These are phyloP conservation scores for Camellia sinensis DNA, from an alignment of 148 eudicot species.

Conservation along the genomic window DNA sequence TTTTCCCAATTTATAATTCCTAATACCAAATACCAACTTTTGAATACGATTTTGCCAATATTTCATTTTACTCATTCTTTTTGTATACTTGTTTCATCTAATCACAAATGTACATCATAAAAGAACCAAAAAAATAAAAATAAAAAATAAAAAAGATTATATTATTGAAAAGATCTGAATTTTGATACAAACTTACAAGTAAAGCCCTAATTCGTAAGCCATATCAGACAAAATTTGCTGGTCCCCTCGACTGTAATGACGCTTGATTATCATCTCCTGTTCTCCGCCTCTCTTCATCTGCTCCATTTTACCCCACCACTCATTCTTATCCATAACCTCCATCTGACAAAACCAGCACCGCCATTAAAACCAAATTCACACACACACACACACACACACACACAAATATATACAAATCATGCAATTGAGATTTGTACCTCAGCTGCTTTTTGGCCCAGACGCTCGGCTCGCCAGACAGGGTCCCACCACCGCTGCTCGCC, in stretches of 20 bases:
- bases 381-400: not conserved
- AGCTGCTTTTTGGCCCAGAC: conserved; percentile 55
- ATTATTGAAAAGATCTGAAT: not conserved
- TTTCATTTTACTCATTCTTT: not conserved
- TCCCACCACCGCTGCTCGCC: conserved; percentile 99
- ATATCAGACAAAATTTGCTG: conserved; percentile 62
- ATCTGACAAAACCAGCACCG: conserved; percentile 33
- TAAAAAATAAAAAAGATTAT: not conserved
- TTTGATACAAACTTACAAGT: conserved; percentile 60
- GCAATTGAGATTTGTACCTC: conserved; percentile 43
- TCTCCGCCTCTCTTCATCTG: conserved; percentile 63
- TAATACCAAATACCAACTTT: not conserved
- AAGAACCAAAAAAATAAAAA: not conserved
- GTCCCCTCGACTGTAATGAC: conserved; percentile 65
- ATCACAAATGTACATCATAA: no score
- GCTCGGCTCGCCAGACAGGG: conserved; percentile 95
- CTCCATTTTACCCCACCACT: conserved; percentile 83
- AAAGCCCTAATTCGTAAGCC: conserved; percentile 72
- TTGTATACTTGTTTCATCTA: no score
- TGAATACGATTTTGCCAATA: not conserved
- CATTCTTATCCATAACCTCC: conserved; percentile 76
- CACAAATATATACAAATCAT: not conserved
- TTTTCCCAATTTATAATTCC: not conserved
- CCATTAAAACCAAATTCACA: conserved; percentile 3
- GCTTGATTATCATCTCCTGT: conserved; percentile 74